Conservation (phyloP, 2,329 filamentous ascomycete genomes). For the Stagonosporopsis cucurbitacearum region DNA sequence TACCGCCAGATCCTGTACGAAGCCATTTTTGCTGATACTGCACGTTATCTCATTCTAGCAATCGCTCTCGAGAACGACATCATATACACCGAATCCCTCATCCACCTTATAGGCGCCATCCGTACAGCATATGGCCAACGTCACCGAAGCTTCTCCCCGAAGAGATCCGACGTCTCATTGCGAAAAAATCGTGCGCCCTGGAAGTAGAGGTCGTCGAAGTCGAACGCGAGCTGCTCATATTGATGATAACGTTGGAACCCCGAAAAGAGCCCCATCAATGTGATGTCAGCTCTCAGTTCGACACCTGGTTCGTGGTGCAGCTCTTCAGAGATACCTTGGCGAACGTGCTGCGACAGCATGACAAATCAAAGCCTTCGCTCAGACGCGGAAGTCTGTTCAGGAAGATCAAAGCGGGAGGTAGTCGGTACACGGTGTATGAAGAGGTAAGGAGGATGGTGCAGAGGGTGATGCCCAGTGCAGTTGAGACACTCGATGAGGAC, state of each 20-base stretch:
- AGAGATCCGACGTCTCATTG: constrained; percentile 19
- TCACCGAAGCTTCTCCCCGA: constrained; percentile 11
- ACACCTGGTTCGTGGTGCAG: constrained; percentile 39
- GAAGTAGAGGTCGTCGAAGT: constrained; percentile 11
- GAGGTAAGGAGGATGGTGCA: constrained; percentile 26
- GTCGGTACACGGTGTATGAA: constrained; percentile 37
- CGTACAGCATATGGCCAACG: constrained; percentile 20
- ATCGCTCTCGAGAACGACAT: constrained; percentile 32
- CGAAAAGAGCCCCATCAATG: background rate
- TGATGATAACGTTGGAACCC: constrained; percentile 18
- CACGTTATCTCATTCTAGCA: constrained; percentile 43
- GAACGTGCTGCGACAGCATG: constrained; percentile 21
- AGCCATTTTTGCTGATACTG: constrained; percentile 41
- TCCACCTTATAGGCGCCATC: constrained; percentile 46
- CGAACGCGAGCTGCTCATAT: constrained; percentile 30
- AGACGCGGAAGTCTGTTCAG: constrained; percentile 37
- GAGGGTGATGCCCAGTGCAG: constrained; percentile 21
- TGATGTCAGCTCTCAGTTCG: background rate
- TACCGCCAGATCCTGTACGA: constrained; percentile 35
- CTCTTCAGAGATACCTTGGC: constrained; percentile 42
- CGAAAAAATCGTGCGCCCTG: constrained; percentile 16
- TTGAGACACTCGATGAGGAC: background rate
- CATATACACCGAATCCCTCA: constrained; percentile 48
- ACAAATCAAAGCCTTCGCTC: constrained; percentile 8
- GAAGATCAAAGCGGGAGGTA: constrained; percentile 32